phyloP scores from a whole-genome alignment of 306 rosid species.

The Crataegus laevigata region DNA sequence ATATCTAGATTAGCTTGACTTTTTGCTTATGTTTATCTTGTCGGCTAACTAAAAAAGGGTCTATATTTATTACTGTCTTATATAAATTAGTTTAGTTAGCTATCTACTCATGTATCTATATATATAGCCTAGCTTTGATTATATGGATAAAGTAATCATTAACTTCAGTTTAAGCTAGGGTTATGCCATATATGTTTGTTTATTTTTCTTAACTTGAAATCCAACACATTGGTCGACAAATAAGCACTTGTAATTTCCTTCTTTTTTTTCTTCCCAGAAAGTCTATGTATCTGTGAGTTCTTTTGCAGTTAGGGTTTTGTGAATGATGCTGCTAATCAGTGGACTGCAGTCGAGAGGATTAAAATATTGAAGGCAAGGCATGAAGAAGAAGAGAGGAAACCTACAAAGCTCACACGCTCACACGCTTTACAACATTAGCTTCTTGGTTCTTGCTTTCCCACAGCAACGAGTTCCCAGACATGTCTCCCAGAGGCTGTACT shows the following conservation, averaged over 20 bases:
- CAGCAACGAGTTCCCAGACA: conserved; percentile 52
- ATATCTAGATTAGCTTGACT: not conserved
- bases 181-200: not conserved
- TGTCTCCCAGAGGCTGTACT: not conserved
- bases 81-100: not conserved
- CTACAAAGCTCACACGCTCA: not conserved
- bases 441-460: conserved; percentile 30
- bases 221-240: not conserved
- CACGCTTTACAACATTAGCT: conserved; percentile 6
- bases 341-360: not conserved
- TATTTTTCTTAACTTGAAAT: not conserved
- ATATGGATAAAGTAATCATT: not conserved
- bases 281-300: not conserved
- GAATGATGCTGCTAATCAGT: not conserved
- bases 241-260: not conserved
- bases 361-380: conserved; percentile 2
- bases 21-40: not conserved
- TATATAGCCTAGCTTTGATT: not conserved
- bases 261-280: not conserved
- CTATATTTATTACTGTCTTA: not conserved
- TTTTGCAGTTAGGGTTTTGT: conserved; percentile 22
- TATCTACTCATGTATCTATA: not conserved
- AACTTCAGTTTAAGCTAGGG: not conserved
- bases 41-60: not conserved
- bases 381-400: not conserved